phyloP scores from a whole-genome alignment of 805 yeast species.

The Kregervanrija pseudodelftensis region DNA sequence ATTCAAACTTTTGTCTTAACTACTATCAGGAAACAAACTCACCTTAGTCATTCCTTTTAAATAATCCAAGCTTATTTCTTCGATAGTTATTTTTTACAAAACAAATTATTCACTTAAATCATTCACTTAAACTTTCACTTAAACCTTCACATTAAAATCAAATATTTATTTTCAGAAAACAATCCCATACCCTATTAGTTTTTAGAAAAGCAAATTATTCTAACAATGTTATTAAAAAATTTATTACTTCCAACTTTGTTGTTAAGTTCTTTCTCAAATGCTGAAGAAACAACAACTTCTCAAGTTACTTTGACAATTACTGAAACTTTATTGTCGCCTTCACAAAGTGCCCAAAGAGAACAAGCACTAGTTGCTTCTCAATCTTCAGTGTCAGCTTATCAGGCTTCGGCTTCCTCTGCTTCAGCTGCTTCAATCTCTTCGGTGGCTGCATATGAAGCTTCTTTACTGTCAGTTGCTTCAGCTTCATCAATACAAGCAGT shows the following conservation, averaged over 20 bases:
- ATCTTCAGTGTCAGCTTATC: conserved; percentile 10
- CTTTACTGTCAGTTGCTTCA: conserved; percentile 18
- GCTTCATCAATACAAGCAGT: conserved; percentile 9
- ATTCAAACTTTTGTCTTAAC: background rate
- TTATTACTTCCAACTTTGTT: conserved; percentile 18
- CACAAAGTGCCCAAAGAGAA: conserved; percentile 31
- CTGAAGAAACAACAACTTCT: conserved; percentile 35
- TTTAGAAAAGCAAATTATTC: background rate
- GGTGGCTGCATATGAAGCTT: conserved; percentile 10
- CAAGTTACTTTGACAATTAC: conserved; percentile 40
- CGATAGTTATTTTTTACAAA: background rate
- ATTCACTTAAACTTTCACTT: background rate
- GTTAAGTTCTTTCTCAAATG: conserved; percentile 18
- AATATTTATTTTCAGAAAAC: background rate
- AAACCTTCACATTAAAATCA: background rate
- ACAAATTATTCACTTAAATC: background rate
- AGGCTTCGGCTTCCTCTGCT: conserved; percentile 16
- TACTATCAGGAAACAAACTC: conserved; percentile 16
- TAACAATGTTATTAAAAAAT: conserved; percentile 22
- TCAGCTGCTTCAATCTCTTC: conserved; percentile 15
- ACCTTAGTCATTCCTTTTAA: conserved; percentile 26
- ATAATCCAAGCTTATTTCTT: background rate
- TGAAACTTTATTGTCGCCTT: conserved; percentile 38
- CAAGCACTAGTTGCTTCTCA: conserved; percentile 17
- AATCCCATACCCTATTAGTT: too few relatives aligned